Evolutionary conservation across 2,329 filamentous ascomycete genomes (phyloP).

Genomic region (Proliferodiscus dingleyae): DNA sequence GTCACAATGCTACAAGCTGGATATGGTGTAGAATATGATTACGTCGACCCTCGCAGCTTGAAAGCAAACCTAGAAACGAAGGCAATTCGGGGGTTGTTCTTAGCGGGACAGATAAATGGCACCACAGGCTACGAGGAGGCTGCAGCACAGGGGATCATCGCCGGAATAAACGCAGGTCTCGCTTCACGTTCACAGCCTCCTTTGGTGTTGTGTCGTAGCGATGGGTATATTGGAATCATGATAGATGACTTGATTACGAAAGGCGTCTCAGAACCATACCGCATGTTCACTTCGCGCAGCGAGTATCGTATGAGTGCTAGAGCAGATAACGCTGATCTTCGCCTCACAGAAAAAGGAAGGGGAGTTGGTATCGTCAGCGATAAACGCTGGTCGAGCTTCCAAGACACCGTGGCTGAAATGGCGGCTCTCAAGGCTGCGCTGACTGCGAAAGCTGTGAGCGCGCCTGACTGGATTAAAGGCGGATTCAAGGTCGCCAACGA

Average conservation of each 20-base stretch:
- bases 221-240: slow-evolving; percentile 98
- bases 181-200: slow-evolving; percentile 60
- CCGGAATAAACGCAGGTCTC: slow-evolving; percentile 91
- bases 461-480: slow-evolving; percentile 60
- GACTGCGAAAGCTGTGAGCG: slow-evolving; percentile 49
- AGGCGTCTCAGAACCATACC: slow-evolving; percentile 92
- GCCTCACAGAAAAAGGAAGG: slow-evolving; percentile 75
- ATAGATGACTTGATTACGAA: slow-evolving; percentile 97
- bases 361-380: slow-evolving; percentile 75
- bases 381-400: slow-evolving; percentile 68
- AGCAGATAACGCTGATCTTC: slow-evolving; percentile 87
- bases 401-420: slow-evolving; percentile 62
- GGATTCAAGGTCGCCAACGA: slow-evolving; percentile 69
- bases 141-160: slow-evolving; percentile 85
- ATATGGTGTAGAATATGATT: slow-evolving; percentile 98
- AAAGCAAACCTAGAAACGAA: slow-evolving; percentile 93
- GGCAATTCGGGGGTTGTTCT: slow-evolving; percentile 77
- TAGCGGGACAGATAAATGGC: slow-evolving; percentile 96
- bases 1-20: slow-evolving; percentile 90
- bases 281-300: slow-evolving; percentile 95
- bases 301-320: slow-evolving; percentile 92
- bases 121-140: slow-evolving; percentile 98
- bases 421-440: slow-evolving; percentile 60
- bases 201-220: slow-evolving; percentile 69
- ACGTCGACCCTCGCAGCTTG: slow-evolving; percentile 87